phyloP scores from a whole-genome alignment of 2,329 filamentous ascomycete species.

The Hirsutella rhossiliensis region DNA sequence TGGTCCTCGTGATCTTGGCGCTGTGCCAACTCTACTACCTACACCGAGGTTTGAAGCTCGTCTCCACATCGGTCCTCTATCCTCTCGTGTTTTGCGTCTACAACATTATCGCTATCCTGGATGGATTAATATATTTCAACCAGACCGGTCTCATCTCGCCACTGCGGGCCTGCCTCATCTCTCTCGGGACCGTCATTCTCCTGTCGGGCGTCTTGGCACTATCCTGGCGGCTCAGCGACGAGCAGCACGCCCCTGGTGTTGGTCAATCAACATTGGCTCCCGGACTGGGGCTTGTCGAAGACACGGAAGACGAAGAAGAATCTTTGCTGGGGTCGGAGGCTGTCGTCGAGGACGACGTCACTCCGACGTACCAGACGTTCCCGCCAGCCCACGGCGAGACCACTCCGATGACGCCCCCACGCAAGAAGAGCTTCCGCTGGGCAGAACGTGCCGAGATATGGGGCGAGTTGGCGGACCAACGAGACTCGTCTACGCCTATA shows the following conservation, averaged over 20 bases:
- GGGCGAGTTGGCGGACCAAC: conserved; percentile 74
- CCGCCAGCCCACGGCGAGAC: conserved; percentile 23
- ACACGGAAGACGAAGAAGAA: conserved; percentile 49
- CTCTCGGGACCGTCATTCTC: conserved; percentile 75
- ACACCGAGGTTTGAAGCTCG: conserved; percentile 83
- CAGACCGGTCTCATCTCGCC: conserved; percentile 71
- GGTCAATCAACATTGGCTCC: conserved; percentile 64
- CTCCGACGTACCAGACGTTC: conserved; percentile 36
- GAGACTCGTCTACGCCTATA: conserved; percentile 28
- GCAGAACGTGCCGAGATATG: conserved; percentile 71
- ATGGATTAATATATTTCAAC: conserved; percentile 92
- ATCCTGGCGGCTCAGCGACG: conserved; percentile 84
- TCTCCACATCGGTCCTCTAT: conserved; percentile 91
- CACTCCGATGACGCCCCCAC: conserved; percentile 25
- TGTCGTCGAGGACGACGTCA: conserved; percentile 28
- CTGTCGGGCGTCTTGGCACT: conserved; percentile 80
- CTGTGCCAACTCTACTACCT: conserved; percentile 91
- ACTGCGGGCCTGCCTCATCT: conserved; percentile 68
- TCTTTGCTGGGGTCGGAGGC: conserved; percentile 38
- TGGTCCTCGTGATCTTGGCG: conserved; percentile 69
- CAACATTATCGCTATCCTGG: conserved; percentile 96
- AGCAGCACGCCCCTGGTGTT: conserved; percentile 48
- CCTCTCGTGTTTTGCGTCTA: conserved; percentile 97
- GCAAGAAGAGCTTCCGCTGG: conserved; percentile 41
- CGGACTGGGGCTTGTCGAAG: conserved; percentile 69